Conservation (phyloP, 2,329 filamentous ascomycete genomes). For the Aureobasidium lini region DNA sequence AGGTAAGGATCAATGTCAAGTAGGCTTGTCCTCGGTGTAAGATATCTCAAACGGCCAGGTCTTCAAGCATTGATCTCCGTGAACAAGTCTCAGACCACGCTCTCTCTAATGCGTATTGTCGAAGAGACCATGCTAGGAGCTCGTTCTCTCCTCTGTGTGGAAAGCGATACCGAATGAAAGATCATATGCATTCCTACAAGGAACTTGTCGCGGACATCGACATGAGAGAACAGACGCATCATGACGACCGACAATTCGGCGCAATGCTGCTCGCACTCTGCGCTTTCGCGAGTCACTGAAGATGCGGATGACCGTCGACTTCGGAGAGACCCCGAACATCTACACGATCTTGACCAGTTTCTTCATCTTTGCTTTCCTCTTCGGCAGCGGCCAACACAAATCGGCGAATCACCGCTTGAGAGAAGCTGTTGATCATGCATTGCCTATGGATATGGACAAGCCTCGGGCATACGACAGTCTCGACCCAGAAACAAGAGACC, state of each 20-base stretch:
- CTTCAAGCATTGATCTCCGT: too few species aligned
- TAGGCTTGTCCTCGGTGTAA: too few species aligned
- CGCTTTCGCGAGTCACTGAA: slow-evolving; percentile 38
- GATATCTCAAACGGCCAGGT: too few species aligned
- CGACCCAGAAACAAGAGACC: slow-evolving; percentile 31
- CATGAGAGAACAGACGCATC: too few species aligned
- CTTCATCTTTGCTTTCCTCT: slow-evolving; percentile 26
- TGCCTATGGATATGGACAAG: slow-evolving; percentile 34
- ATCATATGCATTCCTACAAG: too few species aligned
- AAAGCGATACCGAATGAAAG: too few species aligned
- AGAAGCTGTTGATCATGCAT: slow-evolving; percentile 32
- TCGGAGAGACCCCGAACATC: slow-evolving; percentile 24
- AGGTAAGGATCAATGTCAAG: too few species aligned
- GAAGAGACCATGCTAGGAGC: too few species aligned
- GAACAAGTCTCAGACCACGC: too few species aligned
- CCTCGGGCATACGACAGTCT: slow-evolving; percentile 32
- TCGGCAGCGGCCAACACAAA: slow-evolving; percentile 22
- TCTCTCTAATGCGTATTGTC: too few species aligned
- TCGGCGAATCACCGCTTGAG: slow-evolving; percentile 23
- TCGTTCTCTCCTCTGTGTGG: too few species aligned
- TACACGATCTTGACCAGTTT: slow-evolving; percentile 26
- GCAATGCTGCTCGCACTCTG: slow-evolving; percentile 37
- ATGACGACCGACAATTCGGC: slow-evolving; percentile 36
- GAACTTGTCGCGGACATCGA: too few species aligned
- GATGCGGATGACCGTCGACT: slow-evolving; percentile 36